A percentile compares a stretch with the other conserved stretches of the same genome.
Conservation (phyloP, 2,329 filamentous ascomycete genomes). For the Colletotrichum sp. region DNA sequence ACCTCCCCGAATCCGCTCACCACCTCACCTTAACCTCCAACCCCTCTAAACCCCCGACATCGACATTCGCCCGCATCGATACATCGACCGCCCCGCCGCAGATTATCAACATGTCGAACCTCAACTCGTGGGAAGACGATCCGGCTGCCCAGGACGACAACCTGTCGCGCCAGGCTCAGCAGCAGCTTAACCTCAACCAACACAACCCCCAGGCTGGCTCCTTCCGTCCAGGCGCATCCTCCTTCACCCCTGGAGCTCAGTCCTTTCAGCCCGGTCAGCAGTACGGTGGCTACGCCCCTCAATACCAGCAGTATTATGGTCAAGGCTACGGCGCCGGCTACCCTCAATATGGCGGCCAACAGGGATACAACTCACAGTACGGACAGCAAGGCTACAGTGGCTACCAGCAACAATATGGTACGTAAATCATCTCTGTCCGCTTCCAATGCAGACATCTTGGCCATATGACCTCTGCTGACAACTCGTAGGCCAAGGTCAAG, state of each 20-base stretch:
- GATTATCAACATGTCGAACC: constrained; percentile 73
- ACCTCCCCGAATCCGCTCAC: background rate
- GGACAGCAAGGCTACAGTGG: constrained; percentile 39
- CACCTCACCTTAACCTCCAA: background rate
- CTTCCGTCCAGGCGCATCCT: constrained; percentile 58
- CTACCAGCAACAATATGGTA: constrained; percentile 46
- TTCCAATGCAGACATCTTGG: background rate
- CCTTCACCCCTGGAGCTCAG: constrained; percentile 76
- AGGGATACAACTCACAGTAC: constrained; percentile 50
- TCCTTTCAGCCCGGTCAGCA: constrained; percentile 75
- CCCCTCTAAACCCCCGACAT: background rate
- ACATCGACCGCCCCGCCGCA: background rate
- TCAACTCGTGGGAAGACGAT: constrained; percentile 95
- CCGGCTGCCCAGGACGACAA: constrained; percentile 77
- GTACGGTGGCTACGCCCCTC: constrained; percentile 62
- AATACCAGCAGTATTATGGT: constrained; percentile 61
- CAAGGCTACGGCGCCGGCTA: constrained; percentile 57
- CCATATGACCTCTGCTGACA: background rate
- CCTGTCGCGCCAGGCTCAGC: constrained; percentile 77
- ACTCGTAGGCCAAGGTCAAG: constrained; percentile 23
- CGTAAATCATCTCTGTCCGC: background rate
- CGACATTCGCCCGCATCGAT: background rate
- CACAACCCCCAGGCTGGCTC: constrained; percentile 46
- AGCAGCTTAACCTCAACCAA: constrained; percentile 76
- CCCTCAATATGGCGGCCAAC: constrained; percentile 55